A percentile compares a stretch with the other conserved stretches of the same genome.
These are phyloP conservation scores for Podaxis sp. DNA, from an alignment of 768 basidiomycete species.

Conservation along the genomic window DNA sequence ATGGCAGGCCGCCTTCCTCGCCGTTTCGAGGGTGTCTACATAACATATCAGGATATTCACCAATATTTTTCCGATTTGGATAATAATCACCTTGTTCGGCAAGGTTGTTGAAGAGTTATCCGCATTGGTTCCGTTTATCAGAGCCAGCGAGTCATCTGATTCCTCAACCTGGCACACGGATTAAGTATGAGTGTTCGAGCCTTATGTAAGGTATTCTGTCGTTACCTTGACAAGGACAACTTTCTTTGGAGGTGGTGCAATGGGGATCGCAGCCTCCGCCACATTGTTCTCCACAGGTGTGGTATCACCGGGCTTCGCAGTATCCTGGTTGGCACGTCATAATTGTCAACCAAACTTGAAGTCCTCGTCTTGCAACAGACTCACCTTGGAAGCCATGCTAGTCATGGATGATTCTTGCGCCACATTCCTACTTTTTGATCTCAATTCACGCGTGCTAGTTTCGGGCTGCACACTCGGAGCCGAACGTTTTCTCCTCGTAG, in stretches of 20 bases:
- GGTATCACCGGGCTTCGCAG: constrained; percentile 11
- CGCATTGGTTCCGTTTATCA: constrained; percentile 12
- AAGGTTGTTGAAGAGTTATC: constrained; percentile 20
- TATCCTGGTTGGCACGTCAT: neutral
- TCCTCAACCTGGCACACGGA: constrained; percentile 33
- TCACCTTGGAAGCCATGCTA: constrained; percentile 40
- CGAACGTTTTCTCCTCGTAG: constrained; percentile 36
- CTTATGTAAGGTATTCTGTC: neutral
- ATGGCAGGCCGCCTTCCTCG: constrained; percentile 8
- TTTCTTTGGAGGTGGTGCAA: constrained; percentile 4
- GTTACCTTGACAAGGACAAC: constrained; percentile 34
- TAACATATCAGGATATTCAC: neutral
- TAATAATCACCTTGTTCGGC: constrained; percentile 21
- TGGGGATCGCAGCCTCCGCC: neutral
- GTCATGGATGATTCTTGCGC: constrained; percentile 34
- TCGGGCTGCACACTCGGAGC: constrained; percentile 25
- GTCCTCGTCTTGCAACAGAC: neutral
- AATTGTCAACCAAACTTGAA: constrained; percentile 3
- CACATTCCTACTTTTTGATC: constrained; percentile 43
- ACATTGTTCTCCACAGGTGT: constrained; percentile 9
- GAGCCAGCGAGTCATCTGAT: constrained; percentile 22
- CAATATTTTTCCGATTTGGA: neutral
- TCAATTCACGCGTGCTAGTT: constrained; percentile 40
- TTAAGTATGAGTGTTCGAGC: neutral
- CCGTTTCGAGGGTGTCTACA: constrained; percentile 21